Conservation (phyloP, 2,329 filamentous ascomycete genomes). For the Neocucurbitaria cava region DNA sequence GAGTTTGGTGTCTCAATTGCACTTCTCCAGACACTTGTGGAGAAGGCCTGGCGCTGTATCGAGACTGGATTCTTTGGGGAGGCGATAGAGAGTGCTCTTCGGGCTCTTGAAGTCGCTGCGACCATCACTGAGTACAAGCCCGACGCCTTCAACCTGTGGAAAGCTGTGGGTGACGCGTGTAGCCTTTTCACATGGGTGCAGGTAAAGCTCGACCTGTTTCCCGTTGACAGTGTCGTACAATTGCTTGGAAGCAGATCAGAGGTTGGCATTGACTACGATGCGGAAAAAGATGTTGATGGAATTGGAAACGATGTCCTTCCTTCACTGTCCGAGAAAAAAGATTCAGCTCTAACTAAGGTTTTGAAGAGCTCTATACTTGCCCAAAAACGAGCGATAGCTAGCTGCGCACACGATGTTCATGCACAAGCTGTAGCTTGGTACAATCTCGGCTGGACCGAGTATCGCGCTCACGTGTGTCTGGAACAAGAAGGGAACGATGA, state of each 20-base stretch:
- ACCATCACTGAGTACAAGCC: conserved; percentile 66
- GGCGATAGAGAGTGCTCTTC: conserved; percentile 72
- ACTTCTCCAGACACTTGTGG: conserved; percentile 84
- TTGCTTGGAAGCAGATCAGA: conserved; percentile 63
- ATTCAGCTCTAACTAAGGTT: conserved; percentile 58
- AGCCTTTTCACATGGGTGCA: conserved; percentile 83
- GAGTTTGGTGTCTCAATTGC: conserved; percentile 91
- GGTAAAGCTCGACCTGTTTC: conserved; percentile 68
- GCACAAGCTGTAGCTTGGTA: conserved; percentile 97
- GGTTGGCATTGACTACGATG: conserved; percentile 60
- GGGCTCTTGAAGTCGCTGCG: conserved; percentile 72
- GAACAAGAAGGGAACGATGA: conserved; percentile 47
- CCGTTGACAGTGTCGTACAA: conserved; percentile 61
- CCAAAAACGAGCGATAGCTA: conserved; percentile 83
- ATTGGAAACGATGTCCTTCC: conserved; percentile 54
- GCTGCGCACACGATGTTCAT: conserved; percentile 75
- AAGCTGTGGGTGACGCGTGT: conserved; percentile 86
- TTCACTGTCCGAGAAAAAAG: conserved; percentile 22
- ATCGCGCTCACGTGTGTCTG: conserved; percentile 76
- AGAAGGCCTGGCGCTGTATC: conserved; percentile 77
- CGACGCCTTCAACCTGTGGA: conserved; percentile 93
- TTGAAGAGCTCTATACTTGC: conserved; percentile 79
- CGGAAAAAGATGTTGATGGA: conserved; percentile 74
- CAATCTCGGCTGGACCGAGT: conserved; percentile 94
- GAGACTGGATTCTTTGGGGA: conserved; percentile 88